These are phyloP conservation scores for Heliamphora exappendiculata DNA, from an alignment of 148 eudicot species.

Conservation along the genomic window DNA sequence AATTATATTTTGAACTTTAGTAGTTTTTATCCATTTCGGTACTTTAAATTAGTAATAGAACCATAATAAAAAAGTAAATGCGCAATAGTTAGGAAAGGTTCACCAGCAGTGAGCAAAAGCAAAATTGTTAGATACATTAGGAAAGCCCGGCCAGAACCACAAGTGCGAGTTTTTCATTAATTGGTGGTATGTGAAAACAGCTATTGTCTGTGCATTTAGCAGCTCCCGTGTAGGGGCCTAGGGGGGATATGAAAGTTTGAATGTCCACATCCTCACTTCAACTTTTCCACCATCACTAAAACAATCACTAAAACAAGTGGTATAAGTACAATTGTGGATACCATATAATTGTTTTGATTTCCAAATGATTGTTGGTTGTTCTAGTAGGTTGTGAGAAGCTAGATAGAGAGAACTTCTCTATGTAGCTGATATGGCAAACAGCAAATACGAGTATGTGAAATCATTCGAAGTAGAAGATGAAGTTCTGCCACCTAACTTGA, in stretches of 20 bases:
- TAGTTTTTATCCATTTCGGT: no score
- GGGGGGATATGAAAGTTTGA: no score
- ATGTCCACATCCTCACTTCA: no score
- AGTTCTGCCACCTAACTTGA: conserved; percentile 50
- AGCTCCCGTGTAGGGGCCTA: no score
- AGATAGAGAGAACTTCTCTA: not conserved
- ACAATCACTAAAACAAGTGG: no score
- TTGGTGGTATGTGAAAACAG: no score
- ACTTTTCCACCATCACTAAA: no score
- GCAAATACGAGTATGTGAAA: conserved; percentile 90
- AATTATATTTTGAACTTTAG: no score
- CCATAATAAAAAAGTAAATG: no score
- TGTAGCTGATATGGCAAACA: conserved; percentile 60
- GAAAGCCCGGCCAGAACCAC: conserved; percentile 23
- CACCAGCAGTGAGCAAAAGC: conserved; percentile 17
- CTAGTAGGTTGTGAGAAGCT: not conserved
- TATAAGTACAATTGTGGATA: no score
- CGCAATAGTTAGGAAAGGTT: not conserved
- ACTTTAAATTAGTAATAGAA: no score
- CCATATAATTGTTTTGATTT: not conserved
- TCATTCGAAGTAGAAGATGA: conserved; percentile 61
- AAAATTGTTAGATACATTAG: conserved; percentile 26
- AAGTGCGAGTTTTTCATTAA: conserved; percentile 15
- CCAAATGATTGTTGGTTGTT: not conserved
- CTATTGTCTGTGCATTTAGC: no score